Conservation (phyloP, 345 rosid genomes). For the Atalantia buxifolia region DNA sequence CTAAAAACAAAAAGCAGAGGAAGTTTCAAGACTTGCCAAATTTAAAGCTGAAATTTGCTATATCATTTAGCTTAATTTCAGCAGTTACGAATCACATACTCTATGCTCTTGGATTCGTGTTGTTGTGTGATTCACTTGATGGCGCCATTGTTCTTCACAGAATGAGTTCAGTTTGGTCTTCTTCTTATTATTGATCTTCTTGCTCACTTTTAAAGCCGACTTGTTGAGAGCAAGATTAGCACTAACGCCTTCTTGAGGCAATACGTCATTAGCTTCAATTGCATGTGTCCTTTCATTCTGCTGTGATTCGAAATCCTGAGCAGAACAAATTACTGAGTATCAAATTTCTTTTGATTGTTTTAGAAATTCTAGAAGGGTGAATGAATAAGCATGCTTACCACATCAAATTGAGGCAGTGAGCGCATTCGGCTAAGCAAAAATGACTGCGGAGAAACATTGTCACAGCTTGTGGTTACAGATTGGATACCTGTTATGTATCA, state of each 20-base stretch:
- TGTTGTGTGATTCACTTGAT: slow-evolving; percentile 1
- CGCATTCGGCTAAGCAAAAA: slow-evolving; percentile 3
- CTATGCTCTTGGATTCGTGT: slow-evolving; percentile 9
- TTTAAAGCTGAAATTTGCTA: not conserved
- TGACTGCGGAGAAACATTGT: slow-evolving; percentile 21
- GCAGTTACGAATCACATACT: slow-evolving; percentile 8
- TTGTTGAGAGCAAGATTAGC: not conserved
- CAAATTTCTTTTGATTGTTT: not conserved
- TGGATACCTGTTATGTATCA: slow-evolving; percentile 25
- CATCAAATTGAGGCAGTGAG: slow-evolving; percentile 19
- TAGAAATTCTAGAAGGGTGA: not conserved
- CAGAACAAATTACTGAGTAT: not conserved
- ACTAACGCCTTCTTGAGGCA: not conserved
- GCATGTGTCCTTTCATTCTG: slow-evolving; percentile 23
- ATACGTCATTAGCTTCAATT: slow-evolving; percentile 1
- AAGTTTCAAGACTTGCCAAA: not conserved
- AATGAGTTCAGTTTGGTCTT: slow-evolving; percentile 8
- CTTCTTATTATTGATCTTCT: slow-evolving; percentile 33
- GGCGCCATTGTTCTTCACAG: slow-evolving; percentile 14
- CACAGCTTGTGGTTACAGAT: slow-evolving; percentile 9
- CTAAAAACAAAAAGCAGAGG: slow-evolving; percentile 11
- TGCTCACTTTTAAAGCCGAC: slow-evolving; percentile 11
- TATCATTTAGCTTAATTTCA: not conserved
- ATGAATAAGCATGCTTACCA: slow-evolving; percentile 8
- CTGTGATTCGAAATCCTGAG: slow-evolving; percentile 19